Conservation (phyloP, 2,329 filamentous ascomycete species). For the Cladosporium sp. region DNA sequence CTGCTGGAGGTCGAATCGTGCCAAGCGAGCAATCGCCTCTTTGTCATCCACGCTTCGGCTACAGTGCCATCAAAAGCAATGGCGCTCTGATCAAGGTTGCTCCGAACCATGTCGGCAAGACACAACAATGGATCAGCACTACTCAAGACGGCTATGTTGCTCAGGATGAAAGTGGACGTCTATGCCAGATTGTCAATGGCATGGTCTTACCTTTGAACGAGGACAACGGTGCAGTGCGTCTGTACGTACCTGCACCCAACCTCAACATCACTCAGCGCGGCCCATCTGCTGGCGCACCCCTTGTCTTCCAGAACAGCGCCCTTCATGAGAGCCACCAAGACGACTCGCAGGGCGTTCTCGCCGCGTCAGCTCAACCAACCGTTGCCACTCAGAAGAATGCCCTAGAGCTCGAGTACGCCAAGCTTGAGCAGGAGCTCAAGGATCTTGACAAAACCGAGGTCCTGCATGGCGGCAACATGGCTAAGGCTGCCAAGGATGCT, state of each 20-base stretch:
- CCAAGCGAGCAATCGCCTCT: constrained; percentile 42
- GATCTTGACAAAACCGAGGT: constrained; percentile 36
- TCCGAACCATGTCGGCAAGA: constrained; percentile 30
- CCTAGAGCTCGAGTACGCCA: constrained; percentile 34
- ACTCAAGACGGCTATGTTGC: constrained; percentile 32
- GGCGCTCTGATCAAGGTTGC: constrained; percentile 36
- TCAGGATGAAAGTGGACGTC: constrained; percentile 32
- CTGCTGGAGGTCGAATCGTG: constrained; percentile 51
- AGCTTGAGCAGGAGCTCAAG: constrained; percentile 33
- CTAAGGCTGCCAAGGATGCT: constrained; percentile 26
- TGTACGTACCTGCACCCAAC: constrained; percentile 35
- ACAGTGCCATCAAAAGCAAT: constrained; percentile 35
- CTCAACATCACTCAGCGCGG: constrained; percentile 25
- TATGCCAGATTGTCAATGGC: constrained; percentile 36
- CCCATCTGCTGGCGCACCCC: constrained; percentile 6
- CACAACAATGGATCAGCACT: constrained; percentile 21
- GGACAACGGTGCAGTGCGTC: constrained; percentile 30
- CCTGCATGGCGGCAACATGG: constrained; percentile 31
- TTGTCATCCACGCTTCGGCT: constrained; percentile 36
- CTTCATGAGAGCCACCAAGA: background rate
- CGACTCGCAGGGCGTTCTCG: background rate
- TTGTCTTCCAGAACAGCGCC: constrained; percentile 4
- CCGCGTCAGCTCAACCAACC: constrained; percentile 20
- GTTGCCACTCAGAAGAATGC: constrained; percentile 29
- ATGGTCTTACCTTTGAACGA: constrained; percentile 31